Conservation (phyloP, 2,329 filamentous ascomycete genomes). For the Alternaria brassicicola region DNA sequence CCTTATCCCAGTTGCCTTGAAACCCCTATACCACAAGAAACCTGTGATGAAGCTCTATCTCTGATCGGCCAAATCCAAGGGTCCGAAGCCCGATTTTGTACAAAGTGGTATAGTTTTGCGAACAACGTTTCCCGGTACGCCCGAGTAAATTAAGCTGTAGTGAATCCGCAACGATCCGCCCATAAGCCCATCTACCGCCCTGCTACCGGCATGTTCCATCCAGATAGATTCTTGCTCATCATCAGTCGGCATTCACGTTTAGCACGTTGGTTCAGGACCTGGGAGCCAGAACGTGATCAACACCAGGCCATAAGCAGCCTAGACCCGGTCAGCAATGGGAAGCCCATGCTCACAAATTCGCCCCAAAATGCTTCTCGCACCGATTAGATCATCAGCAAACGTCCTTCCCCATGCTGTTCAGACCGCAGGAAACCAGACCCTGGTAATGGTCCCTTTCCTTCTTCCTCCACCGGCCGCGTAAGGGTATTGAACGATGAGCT, state of each 20-base stretch:
- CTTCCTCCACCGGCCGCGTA: neutral
- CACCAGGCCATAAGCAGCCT: neutral
- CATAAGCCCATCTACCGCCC: neutral
- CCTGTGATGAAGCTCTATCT: neutral
- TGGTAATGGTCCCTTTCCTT: neutral
- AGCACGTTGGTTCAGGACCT: neutral
- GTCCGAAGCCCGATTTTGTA: neutral
- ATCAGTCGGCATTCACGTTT: neutral
- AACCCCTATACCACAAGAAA: slow-evolving; percentile 1
- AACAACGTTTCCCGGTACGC: neutral
- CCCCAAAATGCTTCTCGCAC: neutral
- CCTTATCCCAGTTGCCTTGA: neutral
- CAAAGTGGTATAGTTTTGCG: neutral
- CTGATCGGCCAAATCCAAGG: neutral
- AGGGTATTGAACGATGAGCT: neutral
- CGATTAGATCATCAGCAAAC: slow-evolving; percentile 2
- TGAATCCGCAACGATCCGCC: neutral
- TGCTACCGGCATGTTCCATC: neutral
- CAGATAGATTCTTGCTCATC: neutral
- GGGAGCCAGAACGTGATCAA: neutral
- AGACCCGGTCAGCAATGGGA: neutral
- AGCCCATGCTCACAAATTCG: neutral
- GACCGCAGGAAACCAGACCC: neutral
- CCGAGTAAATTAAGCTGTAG: neutral
- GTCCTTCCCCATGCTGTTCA: neutral